phyloP scores from a whole-genome alignment of 2,329 filamentous ascomycete species.

The Ascochyta lentis region DNA sequence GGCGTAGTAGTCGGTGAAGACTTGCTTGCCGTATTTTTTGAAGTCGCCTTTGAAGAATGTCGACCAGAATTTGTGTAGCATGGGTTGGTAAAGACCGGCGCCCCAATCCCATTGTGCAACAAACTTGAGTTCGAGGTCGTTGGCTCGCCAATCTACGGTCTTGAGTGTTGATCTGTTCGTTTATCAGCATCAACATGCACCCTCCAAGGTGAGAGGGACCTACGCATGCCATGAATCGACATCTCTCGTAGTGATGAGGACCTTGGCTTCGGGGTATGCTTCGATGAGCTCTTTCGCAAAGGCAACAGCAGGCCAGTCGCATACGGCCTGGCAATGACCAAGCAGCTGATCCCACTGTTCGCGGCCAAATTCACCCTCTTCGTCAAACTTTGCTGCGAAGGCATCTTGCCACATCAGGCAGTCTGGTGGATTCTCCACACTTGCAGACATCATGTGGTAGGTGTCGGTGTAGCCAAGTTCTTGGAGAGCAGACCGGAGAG shows the following conservation, averaged over 20 bases:
- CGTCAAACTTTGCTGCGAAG: slow-evolving; percentile 66
- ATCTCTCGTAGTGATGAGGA: slow-evolving; percentile 41
- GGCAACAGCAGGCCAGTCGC: slow-evolving; percentile 37
- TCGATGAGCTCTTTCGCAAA: slow-evolving; percentile 41
- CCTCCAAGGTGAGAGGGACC: background rate
- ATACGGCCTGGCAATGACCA: slow-evolving; percentile 50
- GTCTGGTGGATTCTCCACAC: slow-evolving; percentile 72
- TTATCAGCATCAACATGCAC: background rate
- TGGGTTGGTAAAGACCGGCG: slow-evolving; percentile 71
- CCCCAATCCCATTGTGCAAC: slow-evolving; percentile 68
- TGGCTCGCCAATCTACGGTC: slow-evolving; percentile 72
- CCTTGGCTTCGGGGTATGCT: slow-evolving; percentile 45
- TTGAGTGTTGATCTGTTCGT: slow-evolving; percentile 64
- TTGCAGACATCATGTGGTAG: slow-evolving; percentile 63
- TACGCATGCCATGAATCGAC: slow-evolving; percentile 40
- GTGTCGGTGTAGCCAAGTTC: slow-evolving; percentile 63
- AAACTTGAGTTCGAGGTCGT: slow-evolving; percentile 65
- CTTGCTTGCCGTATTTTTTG: slow-evolving; percentile 67
- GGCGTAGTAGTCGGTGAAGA: slow-evolving; percentile 64
- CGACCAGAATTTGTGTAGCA: slow-evolving; percentile 73
- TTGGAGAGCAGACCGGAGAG: slow-evolving; percentile 69
- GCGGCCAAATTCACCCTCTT: slow-evolving; percentile 65
- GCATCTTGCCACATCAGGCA: slow-evolving; percentile 75
- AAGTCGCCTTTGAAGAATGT: slow-evolving; percentile 73
- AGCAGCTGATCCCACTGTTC: slow-evolving; percentile 58